Evolutionary conservation across 1,139 yeast genomes (phyloP), one percentile per base, ranked within the genome.

Genomic region (Sporopachydermia cereana): DNA sequence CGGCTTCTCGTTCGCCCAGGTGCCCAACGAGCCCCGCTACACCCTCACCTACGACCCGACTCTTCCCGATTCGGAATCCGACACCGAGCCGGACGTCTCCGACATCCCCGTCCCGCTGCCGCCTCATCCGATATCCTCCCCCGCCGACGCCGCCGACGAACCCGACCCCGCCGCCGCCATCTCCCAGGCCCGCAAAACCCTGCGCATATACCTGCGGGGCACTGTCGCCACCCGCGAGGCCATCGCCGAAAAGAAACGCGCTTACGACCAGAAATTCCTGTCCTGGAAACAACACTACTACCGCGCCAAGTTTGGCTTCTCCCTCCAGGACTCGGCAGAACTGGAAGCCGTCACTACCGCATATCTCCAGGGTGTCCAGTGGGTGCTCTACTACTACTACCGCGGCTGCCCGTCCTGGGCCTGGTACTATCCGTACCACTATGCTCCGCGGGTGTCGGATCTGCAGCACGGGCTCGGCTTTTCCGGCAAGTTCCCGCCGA

Each of bases 351-450:
- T 76, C 51, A 75, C 94, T n/a, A 79, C 79, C 53, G 89, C 86
- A 61, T 89, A 88, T 58, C 70, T 89, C 43, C 95, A 89, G 64
- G 97, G 97, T 54, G 71, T 89, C 52, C 97, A 89, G 64, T 89
- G 97, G 97, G 96, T 89, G 16, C 69, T 89, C 62, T 81, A 75
- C 57, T 89, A 89, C 64, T 89, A 89, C 62, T 89, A 86, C 58
- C 75, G 76, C 54, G 97, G 96, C 22, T 81, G 85, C 58, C 84
- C 84, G 43, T 86, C 96, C 2, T 89, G 97, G 97, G 82, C 85
- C 47, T 89, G 96, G 96, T 89, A 77, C 59, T 89, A 75, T 60
- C 76, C 71, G 53, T 85, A 84, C 62, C 96, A 89, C 61, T 89
- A 89, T 62, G 76, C 97, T 12, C 97, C 97, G 45, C 77, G 95